Percentiles rank a stretch among this genome's conserved stretches.
These are phyloP conservation scores for Liquidambar formosana DNA, from an alignment of 164 flowering plant species.

Conservation along the genomic window DNA sequence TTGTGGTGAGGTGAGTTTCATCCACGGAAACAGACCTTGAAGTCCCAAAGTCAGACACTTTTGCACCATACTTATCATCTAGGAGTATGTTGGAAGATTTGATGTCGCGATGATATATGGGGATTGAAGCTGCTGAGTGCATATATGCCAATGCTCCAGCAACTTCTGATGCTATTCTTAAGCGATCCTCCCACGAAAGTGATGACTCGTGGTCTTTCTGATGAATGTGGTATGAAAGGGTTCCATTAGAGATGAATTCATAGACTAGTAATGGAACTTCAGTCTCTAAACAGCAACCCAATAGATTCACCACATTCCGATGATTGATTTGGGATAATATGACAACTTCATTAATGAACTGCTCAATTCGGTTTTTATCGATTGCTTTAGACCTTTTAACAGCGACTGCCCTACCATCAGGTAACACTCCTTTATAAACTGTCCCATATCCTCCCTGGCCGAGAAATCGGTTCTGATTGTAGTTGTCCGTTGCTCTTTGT, in stretches of 20 bases:
- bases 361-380: slow-evolving; percentile 7
- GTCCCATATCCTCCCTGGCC: neutral
- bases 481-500: too few relatives aligned
- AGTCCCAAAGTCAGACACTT: slow-evolving; percentile 20
- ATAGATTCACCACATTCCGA: slow-evolving; percentile 17
- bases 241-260: slow-evolving; percentile 25
- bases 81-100: slow-evolving; percentile 17
- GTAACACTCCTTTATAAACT: slow-evolving; percentile 18
- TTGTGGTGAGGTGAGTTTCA: slow-evolving; percentile 16
- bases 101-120: slow-evolving; percentile 23
- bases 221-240: slow-evolving; percentile 18
- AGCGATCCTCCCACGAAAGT: slow-evolving; percentile 16
- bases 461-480: too few relatives aligned
- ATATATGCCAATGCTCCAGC: slow-evolving; percentile 4
- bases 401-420: slow-evolving; percentile 20
- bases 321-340: slow-evolving; percentile 25
- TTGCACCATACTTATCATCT: neutral
- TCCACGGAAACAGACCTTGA: slow-evolving; percentile 15
- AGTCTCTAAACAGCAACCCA: slow-evolving; percentile 27
- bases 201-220: neutral
- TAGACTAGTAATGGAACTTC: slow-evolving; percentile 24
- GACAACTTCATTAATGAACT: slow-evolving; percentile 26
- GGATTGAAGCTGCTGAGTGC: slow-evolving; percentile 11
- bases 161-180: slow-evolving; percentile 21
- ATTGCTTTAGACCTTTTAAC: slow-evolving; percentile 17